phyloP scores from a whole-genome alignment of 2,329 filamentous ascomycete genomes.

The Ascochyta viciae-villosae region DNA sequence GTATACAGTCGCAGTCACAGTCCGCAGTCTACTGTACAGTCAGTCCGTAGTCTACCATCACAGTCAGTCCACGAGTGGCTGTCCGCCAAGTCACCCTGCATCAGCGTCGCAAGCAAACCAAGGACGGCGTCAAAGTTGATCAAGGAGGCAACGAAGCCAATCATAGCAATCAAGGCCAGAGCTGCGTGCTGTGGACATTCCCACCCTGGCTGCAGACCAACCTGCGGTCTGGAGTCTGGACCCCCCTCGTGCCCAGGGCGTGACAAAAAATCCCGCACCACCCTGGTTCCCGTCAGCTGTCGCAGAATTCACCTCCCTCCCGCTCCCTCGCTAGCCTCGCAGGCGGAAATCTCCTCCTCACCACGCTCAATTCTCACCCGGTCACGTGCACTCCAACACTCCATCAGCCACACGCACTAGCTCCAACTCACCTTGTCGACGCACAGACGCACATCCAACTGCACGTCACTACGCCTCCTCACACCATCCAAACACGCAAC shows the following conservation, averaged over 20 bases:
- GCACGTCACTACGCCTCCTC: conserved; percentile 33
- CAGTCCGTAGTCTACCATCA: background rate
- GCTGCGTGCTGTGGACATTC: conserved; percentile 1
- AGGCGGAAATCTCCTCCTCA: background rate
- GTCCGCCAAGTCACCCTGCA: background rate
- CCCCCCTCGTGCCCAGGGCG: background rate
- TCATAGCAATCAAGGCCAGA: background rate
- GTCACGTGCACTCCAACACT: background rate
- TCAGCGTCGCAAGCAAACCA: conserved; percentile 8
- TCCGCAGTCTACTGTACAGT: too few species aligned
- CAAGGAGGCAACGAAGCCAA: background rate
- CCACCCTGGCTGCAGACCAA: background rate
- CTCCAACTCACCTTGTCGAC: conserved; percentile 8
- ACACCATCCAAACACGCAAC: conserved; percentile 16
- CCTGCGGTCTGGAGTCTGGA: background rate
- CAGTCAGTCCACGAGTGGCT: background rate
- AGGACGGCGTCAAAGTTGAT: background rate
- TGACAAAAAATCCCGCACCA: conserved; percentile 17
- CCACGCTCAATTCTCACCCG: background rate
- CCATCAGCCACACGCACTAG: background rate
- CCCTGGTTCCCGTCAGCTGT: conserved; percentile 1
- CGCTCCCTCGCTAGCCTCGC: background rate
- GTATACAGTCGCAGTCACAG: background rate
- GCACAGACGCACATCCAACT: conserved; percentile 15
- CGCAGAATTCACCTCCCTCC: background rate